Conservation (phyloP, 768 basidiomycete species). For the Neoboletus magnificus region DNA sequence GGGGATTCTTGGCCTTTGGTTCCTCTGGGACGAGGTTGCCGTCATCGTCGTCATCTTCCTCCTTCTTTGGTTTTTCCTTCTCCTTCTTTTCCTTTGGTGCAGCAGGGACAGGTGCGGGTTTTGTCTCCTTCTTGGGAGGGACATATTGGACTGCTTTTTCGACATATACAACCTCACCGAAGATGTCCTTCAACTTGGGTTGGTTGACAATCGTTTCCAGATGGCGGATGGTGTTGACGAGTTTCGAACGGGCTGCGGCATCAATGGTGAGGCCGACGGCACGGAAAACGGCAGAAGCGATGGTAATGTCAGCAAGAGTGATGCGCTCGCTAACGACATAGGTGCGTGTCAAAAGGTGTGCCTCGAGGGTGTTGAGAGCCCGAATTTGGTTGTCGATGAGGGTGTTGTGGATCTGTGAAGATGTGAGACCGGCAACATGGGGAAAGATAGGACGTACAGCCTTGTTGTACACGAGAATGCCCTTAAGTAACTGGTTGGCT, state of each 20-base stretch:
- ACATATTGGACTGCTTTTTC: slow-evolving; percentile 72
- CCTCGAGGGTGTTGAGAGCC: slow-evolving; percentile 65
- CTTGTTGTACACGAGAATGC: slow-evolving; percentile 75
- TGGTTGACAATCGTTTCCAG: slow-evolving; percentile 88
- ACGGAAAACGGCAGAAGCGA: slow-evolving; percentile 58
- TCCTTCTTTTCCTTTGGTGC: slow-evolving; percentile 57
- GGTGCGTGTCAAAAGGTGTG: slow-evolving; percentile 72
- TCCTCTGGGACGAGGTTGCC: slow-evolving; percentile 69
- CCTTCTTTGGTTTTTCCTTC: slow-evolving; percentile 59
- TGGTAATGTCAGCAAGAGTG: slow-evolving; percentile 82
- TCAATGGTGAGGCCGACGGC: slow-evolving; percentile 61
- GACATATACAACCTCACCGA: slow-evolving; percentile 52
- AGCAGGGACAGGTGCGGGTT: slow-evolving; percentile 40
- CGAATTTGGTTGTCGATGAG: slow-evolving; percentile 53
- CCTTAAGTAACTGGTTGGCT: slow-evolving; percentile 43
- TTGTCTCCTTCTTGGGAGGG: slow-evolving; percentile 71
- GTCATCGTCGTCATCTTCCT: slow-evolving; percentile 65
- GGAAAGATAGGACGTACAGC: slow-evolving; percentile 46
- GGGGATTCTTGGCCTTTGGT: slow-evolving; percentile 93
- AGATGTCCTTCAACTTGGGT: slow-evolving; percentile 66
- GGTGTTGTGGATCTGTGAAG: slow-evolving; percentile 52
- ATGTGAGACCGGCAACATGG: not conserved
- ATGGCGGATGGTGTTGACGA: slow-evolving; percentile 79
- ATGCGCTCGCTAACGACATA: slow-evolving; percentile 94
- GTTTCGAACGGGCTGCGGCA: slow-evolving; percentile 56